Percentiles rank a stretch among this genome's conserved stretches.
These are phyloP conservation scores for Pestalotiopsis sp. DNA, from an alignment of 2,329 filamentous ascomycete genomes.

Conservation along the genomic window DNA sequence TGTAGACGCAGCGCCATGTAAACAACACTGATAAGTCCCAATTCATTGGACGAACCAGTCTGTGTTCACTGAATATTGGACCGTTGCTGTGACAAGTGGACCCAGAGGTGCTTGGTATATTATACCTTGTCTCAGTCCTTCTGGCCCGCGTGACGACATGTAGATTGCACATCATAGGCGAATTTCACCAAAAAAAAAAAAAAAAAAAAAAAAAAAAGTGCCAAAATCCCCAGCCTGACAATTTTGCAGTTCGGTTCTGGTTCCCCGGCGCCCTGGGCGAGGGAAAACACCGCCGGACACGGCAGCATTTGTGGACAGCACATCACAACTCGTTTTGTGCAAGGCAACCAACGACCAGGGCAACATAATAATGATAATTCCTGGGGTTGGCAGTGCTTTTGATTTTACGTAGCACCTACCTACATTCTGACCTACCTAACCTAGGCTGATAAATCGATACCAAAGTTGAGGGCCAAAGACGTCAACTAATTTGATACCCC, in stretches of 20 bases:
- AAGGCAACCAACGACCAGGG: conserved; percentile 11
- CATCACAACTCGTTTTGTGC: conserved; percentile 31
- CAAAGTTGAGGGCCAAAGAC: neutral
- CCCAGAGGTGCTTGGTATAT: conserved; percentile 1
- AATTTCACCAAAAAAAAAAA: conserved; percentile 27
- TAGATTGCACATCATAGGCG: conserved; percentile 22
- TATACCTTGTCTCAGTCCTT: neutral
- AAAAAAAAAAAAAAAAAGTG: conserved; percentile 20
- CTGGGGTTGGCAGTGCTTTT: neutral
- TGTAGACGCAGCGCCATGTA: conserved; percentile 12
- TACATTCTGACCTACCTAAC: conserved; percentile 4
- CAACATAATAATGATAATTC: neutral
- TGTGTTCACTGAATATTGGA: conserved; percentile 10
- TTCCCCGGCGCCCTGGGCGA: neutral
- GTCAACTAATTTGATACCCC: neutral
- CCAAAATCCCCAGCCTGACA: conserved; percentile 29
- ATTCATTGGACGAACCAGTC: conserved; percentile 14
- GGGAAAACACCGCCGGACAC: neutral
- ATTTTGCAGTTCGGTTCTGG: conserved; percentile 23
- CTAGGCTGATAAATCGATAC: conserved; percentile 12
- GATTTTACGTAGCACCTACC: neutral
- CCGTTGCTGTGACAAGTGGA: conserved; percentile 8
- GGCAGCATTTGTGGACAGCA: conserved; percentile 21
- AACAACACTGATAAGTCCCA: conserved; percentile 3
- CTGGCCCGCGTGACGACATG: neutral